Percentiles rank a stretch among this genome's conserved stretches.
Evolutionary conservation across 371 early-diverging fungal species (phyloP).

Genomic region (Paraphysoderma sedebokerense): DNA sequence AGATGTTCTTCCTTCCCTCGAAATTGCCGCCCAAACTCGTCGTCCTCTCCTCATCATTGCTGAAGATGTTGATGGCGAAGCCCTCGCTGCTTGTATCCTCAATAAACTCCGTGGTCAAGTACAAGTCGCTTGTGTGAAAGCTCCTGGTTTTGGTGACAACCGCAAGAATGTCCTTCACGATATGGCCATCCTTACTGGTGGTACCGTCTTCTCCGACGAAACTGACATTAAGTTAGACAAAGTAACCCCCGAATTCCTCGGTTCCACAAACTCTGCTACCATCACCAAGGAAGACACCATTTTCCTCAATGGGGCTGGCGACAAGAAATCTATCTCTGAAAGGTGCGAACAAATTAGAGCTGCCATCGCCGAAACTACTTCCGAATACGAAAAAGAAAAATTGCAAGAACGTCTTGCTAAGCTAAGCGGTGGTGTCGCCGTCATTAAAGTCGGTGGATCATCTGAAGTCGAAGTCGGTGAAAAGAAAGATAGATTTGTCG

Average conservation of each 20-base stretch:
- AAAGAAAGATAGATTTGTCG: constrained; percentile 97
- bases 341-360: constrained; percentile 92
- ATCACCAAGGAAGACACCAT: constrained; percentile 97
- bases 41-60: constrained; percentile 92
- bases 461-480: constrained; percentile 97
- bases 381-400: constrained; percentile 95
- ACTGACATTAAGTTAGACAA: constrained; percentile 89
- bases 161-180: constrained; percentile 94
- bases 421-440: constrained; percentile 93
- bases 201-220: constrained; percentile 88
- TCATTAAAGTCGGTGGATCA: constrained; percentile 91
- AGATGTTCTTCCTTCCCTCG: constrained; percentile 89
- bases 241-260: constrained; percentile 75
- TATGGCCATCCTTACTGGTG: constrained; percentile 85
- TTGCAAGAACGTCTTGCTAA: constrained; percentile 96
- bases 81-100: constrained; percentile 91
- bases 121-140: constrained; percentile 91
- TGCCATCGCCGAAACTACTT: constrained; percentile 62
- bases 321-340: constrained; percentile 67
- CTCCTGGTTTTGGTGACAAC: constrained; percentile 98
- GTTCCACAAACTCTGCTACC: constrained; percentile 68
- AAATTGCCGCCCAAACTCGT: constrained; percentile 81
- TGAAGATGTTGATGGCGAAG: constrained; percentile 96
- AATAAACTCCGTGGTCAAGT: constrained; percentile 97
- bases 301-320: constrained; percentile 84